Evolutionary conservation across 257 asterid genomes (phyloP).

Genomic region (Plantago major): DNA sequence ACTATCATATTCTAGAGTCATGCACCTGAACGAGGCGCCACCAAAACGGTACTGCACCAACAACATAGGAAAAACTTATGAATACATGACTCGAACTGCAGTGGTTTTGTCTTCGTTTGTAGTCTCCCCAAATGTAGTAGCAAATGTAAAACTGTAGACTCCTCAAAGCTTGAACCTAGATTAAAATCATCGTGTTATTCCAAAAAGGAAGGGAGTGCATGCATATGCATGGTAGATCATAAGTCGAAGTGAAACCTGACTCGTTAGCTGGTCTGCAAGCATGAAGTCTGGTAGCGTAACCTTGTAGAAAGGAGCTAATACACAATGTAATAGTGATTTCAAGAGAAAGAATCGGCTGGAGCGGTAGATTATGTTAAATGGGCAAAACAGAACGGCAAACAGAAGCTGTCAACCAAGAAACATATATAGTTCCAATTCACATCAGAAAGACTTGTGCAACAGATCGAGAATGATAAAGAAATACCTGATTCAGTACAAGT

Average conservation of each 20-base stretch:
- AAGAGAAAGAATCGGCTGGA: constrained; percentile 54
- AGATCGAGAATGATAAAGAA: background rate
- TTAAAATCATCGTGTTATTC: background rate
- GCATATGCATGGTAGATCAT: background rate
- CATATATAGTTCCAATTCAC: background rate
- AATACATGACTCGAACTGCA: constrained; percentile 36
- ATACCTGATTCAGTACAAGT: too few species aligned
- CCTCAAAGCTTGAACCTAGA: constrained; percentile 56
- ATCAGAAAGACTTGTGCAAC: background rate
- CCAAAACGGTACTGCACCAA: constrained; percentile 43
- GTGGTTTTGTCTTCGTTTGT: constrained; percentile 32
- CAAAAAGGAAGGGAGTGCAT: background rate
- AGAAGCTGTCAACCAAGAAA: constrained; percentile 39
- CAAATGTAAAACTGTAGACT: constrained; percentile 52
- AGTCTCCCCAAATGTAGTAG: constrained; percentile 65
- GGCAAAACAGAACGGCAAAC: constrained; percentile 41
- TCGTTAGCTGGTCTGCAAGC: constrained; percentile 56
- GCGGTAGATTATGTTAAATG: constrained; percentile 51
- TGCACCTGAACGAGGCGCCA: constrained; percentile 54
- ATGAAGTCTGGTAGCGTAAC: constrained; percentile 43
- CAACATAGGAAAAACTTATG: constrained; percentile 38
- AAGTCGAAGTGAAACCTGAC: constrained; percentile 35
- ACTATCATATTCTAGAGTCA: background rate
- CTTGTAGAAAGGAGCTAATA: constrained; percentile 57
- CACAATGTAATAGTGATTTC: constrained; percentile 29